Evolutionary conservation across 805 yeast genomes (phyloP), one percentile per base, ranked within the genome.

Genomic region (Diddensiella caesifluorescens): DNA sequence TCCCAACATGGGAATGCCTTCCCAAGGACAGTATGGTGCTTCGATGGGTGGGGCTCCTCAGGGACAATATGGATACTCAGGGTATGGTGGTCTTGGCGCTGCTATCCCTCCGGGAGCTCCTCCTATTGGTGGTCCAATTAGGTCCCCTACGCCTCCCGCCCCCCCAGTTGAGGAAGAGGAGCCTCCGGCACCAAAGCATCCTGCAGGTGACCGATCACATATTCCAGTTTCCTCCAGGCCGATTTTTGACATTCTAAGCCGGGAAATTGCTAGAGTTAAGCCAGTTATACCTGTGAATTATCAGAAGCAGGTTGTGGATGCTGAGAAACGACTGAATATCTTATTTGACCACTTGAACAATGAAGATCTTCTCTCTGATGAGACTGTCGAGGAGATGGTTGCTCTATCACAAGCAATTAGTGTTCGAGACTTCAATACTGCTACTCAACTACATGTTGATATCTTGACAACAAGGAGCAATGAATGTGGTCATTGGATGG

Each of bases 401-500:
- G 63, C 67, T 21, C 60, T 88, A 33, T 67, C 77, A 15, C 63
- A 57, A 6, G 65, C 77, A 0, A 61, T 92, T 52, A 68, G 66
- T 15, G 61, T 56, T 7, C 71, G 72, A 46, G 80, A 86, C 45
- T 84, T 67, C 57, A 60, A 63, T 3, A 66, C 66, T 12, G 97
- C 97, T 1, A 63, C 71, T 39, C 61, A 70, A 1, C 48, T 54
- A 21, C 64, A 57, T 16, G 52, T 75, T 25, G 75, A 77, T 39
- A 73, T 92, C 46, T 75, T 83, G 18, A 72, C 86, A 5, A 72
- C 75, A 27, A 72, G 75, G 48, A 73, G 80, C 19, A 76, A 73
- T 19, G 95, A 89, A 61, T 77, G 83, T 49, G 96, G 95, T 10
- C 79, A 82, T 55, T 92, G 98, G 98, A 76, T 83, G 67, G 77